These are phyloP conservation scores for Cercospora zeae-maydis DNA, from an alignment of 2,329 filamentous ascomycete genomes.

Conservation along the genomic window DNA sequence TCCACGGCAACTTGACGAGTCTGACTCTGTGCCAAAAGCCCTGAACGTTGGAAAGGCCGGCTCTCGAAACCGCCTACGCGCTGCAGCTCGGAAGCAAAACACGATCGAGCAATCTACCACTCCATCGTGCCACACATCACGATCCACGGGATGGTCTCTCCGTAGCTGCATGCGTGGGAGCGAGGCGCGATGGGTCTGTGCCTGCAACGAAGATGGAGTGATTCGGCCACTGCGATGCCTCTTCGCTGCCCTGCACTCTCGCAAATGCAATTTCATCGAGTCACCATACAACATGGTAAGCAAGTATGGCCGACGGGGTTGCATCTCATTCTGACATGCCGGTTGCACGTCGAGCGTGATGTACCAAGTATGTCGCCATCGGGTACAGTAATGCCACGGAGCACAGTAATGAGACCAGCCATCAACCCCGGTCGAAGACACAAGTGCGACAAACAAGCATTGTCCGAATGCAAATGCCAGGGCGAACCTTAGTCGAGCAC, in stretches of 20 bases:
- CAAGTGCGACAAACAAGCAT: neutral
- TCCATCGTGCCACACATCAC: neutral
- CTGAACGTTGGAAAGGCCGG: neutral
- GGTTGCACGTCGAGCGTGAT: constrained; percentile 7
- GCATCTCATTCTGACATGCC: constrained; percentile 5
- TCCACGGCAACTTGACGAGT: too few species aligned
- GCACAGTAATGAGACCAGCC: neutral
- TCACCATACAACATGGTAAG: neutral
- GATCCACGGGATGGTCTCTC: neutral
- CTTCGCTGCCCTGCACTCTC: neutral
- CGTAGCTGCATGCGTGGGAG: neutral
- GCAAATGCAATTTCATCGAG: neutral
- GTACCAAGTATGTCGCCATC: neutral
- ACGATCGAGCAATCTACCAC: neutral
- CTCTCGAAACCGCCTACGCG: neutral
- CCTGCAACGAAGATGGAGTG: too few species aligned
- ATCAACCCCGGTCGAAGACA: neutral
- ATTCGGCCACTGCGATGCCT: neutral
- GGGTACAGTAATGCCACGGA: neutral
- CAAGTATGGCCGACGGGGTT: neutral
- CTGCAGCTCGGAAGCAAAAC: neutral
- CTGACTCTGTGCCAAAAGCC: neutral
- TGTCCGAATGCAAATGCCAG: neutral
- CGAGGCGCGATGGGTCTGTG: neutral
- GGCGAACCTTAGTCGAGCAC: too few species aligned